Conservation (phyloP, 2,329 filamentous ascomycete species). For the Neonectria ditissima region DNA sequence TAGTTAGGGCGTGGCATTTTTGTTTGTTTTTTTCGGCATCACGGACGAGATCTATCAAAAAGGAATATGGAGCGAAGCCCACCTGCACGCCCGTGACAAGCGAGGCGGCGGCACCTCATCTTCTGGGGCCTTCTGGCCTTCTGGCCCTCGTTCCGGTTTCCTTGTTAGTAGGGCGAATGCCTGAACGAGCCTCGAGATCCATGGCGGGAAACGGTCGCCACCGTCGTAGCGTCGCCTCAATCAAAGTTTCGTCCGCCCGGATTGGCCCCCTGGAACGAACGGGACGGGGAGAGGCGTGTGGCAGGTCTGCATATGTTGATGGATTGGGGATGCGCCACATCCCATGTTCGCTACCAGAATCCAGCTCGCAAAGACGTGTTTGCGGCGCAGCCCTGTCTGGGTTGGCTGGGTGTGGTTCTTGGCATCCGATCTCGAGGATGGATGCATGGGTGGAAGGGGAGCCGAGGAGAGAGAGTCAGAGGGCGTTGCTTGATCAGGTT, state of each 20-base stretch:
- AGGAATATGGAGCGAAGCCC: constrained; percentile 23
- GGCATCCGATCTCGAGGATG: constrained; percentile 43
- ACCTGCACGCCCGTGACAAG: not conserved
- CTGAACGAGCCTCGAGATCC: constrained; percentile 3
- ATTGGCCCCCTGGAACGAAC: constrained; percentile 4
- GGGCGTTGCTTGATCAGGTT: not conserved
- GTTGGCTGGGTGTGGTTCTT: not conserved
- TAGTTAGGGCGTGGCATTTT: constrained; percentile 2
- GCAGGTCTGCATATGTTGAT: not conserved
- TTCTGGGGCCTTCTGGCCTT: not conserved
- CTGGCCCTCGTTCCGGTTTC: not conserved
- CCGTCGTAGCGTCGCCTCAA: constrained; percentile 40
- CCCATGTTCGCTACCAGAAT: not conserved
- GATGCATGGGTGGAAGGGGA: no score
- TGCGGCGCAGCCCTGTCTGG: not conserved
- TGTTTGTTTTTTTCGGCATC: no score
- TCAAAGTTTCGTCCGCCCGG: constrained; percentile 36
- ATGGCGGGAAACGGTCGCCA: constrained; percentile 41
- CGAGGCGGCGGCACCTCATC: not conserved
- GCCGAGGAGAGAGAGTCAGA: not conserved
- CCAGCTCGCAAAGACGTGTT: not conserved
- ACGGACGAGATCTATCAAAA: constrained; percentile 20
- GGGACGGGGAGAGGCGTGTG: not conserved
- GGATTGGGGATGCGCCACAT: not conserved
- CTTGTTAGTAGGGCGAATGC: not conserved